Conservation (phyloP, 2,329 filamentous ascomycete genomes). For the Hypoxylon sp. region DNA sequence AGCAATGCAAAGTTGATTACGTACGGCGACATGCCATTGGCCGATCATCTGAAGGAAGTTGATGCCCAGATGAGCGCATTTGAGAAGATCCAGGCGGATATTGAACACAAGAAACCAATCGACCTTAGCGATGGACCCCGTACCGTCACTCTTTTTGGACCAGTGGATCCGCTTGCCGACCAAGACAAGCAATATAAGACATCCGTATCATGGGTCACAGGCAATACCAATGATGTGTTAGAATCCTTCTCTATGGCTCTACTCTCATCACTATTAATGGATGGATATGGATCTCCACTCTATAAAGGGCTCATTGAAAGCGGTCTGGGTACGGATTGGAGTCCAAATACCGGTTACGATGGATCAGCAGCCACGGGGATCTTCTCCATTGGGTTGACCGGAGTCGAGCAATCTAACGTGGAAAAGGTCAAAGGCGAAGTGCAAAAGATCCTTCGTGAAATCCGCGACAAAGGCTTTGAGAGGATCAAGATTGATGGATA, state of each 20-base stretch:
- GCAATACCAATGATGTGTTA: conserved; percentile 83
- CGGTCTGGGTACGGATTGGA: conserved; percentile 92
- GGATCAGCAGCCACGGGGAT: conserved; percentile 81
- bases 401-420: conserved; percentile 86
- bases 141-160: conserved; percentile 81
- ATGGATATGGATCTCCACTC: conserved; percentile 94
- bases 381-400: conserved; percentile 91
- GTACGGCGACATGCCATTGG: conserved; percentile 92
- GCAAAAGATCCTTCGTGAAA: conserved; percentile 78
- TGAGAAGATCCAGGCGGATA: conserved; percentile 76
- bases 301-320: conserved; percentile 91
- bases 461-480: conserved; percentile 84
- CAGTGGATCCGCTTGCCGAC: conserved; percentile 88
- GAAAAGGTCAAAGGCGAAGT: conserved; percentile 82
- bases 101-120: conserved; percentile 82
- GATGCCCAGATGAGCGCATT: conserved; percentile 82
- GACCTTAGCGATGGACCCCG: conserved; percentile 76
- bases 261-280: conserved; percentile 86
- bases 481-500: conserved; percentile 92
- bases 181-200: conserved; percentile 92
- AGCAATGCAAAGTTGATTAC: conserved; percentile 97
- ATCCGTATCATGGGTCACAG: conserved; percentile 92
- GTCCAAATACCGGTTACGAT: conserved; percentile 94
- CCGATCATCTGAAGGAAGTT: conserved; percentile 84
- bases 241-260: conserved; percentile 91